Evolutionary conservation across 176 grass and related monocot genomes (phyloP).

Genomic region (Guadua angustifolia): DNA sequence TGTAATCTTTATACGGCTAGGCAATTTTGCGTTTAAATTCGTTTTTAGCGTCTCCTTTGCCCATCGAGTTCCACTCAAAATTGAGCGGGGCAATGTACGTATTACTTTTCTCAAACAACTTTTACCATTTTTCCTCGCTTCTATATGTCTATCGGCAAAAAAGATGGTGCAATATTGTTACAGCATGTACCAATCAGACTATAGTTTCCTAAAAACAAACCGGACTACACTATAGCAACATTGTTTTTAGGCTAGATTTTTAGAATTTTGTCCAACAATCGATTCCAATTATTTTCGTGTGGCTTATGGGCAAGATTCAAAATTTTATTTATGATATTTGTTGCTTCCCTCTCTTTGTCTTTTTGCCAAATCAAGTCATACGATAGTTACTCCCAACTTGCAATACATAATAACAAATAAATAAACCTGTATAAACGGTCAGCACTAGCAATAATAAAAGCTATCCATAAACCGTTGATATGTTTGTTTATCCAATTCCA

Average conservation of each 20-base stretch:
- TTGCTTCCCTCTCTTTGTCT: no score
- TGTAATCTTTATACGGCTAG: neutral
- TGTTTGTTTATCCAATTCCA: constrained; percentile 44
- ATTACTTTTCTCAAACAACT: neutral
- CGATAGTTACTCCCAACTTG: neutral
- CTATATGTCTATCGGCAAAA: neutral
- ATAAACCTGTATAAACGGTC: neutral
- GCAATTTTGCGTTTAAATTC: neutral
- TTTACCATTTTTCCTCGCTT: neutral
- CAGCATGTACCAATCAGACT: neutral
- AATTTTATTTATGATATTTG: neutral
- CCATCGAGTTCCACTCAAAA: neutral
- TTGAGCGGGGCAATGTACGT: no score
- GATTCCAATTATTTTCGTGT: no score
- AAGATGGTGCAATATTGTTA: neutral
- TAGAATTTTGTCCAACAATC: neutral
- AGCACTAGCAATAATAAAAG: constrained; percentile 24
- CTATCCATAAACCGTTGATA: constrained; percentile 22
- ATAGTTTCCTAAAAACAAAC: no score
- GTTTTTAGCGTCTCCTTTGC: no score
- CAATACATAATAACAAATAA: neutral
- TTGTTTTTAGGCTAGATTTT: neutral
- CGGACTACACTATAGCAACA: neutral
- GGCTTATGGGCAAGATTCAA: neutral
- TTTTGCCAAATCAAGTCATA: constrained; percentile 10